These are phyloP conservation scores for Daphne laureola DNA, from an alignment of 441 rosid genomes.

Conservation along the genomic window DNA sequence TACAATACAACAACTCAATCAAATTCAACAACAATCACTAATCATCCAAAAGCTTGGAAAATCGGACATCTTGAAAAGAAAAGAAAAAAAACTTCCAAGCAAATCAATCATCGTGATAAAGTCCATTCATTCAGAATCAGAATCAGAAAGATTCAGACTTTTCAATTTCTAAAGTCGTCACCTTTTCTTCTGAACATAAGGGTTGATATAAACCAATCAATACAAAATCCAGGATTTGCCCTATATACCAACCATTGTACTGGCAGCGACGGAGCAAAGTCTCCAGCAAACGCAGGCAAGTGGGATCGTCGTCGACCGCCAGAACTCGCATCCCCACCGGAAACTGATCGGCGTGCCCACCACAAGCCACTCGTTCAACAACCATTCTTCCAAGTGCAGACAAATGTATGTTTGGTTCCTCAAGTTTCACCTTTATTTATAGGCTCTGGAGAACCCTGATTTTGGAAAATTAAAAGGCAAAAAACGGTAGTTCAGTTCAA, in stretches of 20 bases:
- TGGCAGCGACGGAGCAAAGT: conserved; percentile 71
- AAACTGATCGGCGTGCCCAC: conserved; percentile 44
- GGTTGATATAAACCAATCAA: conserved; percentile 5
- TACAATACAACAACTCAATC: conserved; percentile 14
- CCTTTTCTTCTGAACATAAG: not conserved
- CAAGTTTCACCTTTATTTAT: not conserved
- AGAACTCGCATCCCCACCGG: conserved; percentile 86
- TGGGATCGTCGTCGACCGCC: conserved; percentile 93
- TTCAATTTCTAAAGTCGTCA: not conserved
- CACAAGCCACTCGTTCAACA: conserved; percentile 39
- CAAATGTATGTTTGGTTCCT: not conserved
- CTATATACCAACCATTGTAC: conserved; percentile 57
- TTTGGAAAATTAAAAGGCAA: conserved; percentile 10
- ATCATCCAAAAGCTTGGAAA: no score
- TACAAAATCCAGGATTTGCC: not conserved
- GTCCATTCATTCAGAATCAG: no score
- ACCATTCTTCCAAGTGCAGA: conserved; percentile 33
- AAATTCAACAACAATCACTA: conserved; percentile 10
- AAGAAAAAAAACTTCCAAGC: no score
- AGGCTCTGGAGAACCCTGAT: not conserved
- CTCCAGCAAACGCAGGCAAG: conserved; percentile 62
- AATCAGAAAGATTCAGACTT: no score
- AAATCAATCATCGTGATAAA: no score
- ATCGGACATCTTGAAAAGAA: no score
- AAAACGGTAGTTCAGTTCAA: no score